Evolutionary conservation across 2,329 filamentous ascomycete species (phyloP).

Genomic region (Coniochaeta prunicola): DNA sequence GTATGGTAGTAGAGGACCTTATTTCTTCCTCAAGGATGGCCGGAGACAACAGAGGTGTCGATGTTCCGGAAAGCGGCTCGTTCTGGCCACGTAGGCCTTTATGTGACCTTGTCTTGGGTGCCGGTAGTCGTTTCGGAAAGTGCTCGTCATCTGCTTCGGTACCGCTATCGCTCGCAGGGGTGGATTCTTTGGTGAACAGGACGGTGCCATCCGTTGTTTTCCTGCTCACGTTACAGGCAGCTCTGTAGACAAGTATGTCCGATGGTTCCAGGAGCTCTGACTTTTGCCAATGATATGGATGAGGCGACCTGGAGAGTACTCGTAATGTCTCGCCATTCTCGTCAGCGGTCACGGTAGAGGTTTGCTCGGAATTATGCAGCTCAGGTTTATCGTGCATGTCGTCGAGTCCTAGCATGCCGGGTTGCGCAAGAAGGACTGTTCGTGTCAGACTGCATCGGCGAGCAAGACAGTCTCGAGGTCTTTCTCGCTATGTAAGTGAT

Average conservation of each 20-base stretch:
- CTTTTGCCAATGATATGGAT: constrained; percentile 58
- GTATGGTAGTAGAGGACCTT: constrained; percentile 8
- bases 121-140: constrained; percentile 76
- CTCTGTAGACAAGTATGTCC: constrained; percentile 24
- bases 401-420: constrained; percentile 12
- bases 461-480: neutral
- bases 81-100: constrained; percentile 68
- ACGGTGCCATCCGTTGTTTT: constrained; percentile 8
- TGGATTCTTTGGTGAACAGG: constrained; percentile 41
- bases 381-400: constrained; percentile 39
- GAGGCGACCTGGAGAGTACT: constrained; percentile 53
- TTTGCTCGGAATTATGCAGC: constrained; percentile 20
- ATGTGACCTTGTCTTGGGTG: constrained; percentile 62
- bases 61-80: constrained; percentile 44
- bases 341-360: neutral
- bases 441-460: neutral
- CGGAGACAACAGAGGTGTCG: constrained; percentile 48
- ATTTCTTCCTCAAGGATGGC: constrained; percentile 34
- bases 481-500: neutral
- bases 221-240: neutral
- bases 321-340: constrained; percentile 29
- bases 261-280: constrained; percentile 47
- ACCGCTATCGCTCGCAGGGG: constrained; percentile 75
- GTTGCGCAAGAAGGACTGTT: constrained; percentile 3
- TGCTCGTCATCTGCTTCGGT: constrained; percentile 95